These are phyloP conservation scores for Salix purpurea DNA, from an alignment of 345 rosid genomes.

Conservation along the genomic window DNA sequence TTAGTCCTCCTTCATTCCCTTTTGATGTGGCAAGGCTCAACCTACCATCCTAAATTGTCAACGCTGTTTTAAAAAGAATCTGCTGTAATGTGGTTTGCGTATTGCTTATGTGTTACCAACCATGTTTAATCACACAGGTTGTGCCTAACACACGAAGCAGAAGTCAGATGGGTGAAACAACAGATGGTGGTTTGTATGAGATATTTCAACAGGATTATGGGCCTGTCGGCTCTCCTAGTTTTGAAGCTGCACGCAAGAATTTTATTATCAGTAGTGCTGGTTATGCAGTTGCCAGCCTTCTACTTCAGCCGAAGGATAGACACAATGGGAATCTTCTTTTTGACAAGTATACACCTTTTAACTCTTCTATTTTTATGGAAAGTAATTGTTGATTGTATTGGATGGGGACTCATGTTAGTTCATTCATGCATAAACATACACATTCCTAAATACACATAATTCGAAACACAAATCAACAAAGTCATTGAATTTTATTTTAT, in stretches of 20 bases:
- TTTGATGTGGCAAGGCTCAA: neutral
- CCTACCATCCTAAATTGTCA: neutral
- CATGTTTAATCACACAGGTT: constrained; percentile 43
- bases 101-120: neutral
- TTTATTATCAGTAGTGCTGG: constrained; percentile 97
- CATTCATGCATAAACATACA: neutral
- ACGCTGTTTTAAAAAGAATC: neutral
- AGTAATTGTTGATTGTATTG: constrained; percentile 1
- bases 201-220: constrained; percentile 97
- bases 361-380: constrained; percentile 5
- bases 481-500: too few species aligned
- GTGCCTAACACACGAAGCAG: constrained; percentile 94
- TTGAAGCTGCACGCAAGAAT: constrained; percentile 94
- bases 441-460: neutral
- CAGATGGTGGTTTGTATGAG: constrained; percentile 94
- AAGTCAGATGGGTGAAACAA: constrained; percentile 99
- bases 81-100: neutral
- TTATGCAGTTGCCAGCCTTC: constrained; percentile 94
- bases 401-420: neutral
- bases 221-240: constrained; percentile 82
- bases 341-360: constrained; percentile 51
- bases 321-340: constrained; percentile 99
- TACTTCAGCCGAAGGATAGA: constrained; percentile 98
- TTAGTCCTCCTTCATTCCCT: neutral
- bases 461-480: neutral